Evolutionary conservation across 2,329 filamentous ascomycete genomes (phyloP), one percentile per base, ranked within the genome.

Genomic region (Alternaria alternata): DNA sequence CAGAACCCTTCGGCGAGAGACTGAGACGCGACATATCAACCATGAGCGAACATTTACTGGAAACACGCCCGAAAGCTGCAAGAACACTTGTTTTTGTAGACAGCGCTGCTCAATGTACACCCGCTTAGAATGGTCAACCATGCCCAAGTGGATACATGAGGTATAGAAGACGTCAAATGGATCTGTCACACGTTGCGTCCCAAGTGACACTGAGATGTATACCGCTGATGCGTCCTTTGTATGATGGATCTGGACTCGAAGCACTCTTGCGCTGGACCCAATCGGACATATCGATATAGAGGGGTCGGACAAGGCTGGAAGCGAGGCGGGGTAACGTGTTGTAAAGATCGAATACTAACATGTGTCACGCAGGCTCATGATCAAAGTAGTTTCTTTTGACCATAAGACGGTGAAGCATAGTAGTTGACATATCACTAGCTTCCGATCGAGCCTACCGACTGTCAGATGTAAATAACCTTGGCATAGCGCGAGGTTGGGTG

Each of bases 401-500:
- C 28, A 49, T 36, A 36, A 57, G 51, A 62, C 46, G 57, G 46
- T 42, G 47, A 55, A 39, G 49, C 32, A 52, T 39, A 26, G 0
- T 20, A 14, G 24, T 52, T 18, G n/a, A 52, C 51, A 28, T 46
- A 30, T 32, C 20, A 39, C 30, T 42, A 39, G 34, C 28, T 42
- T 44, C 44, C 57, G 32, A 61, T 60, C 43, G 42, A 53, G 48
- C 46, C 30, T 55, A 24, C 32, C n/a, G 44, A 41, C 54, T 44
- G 34, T 46, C 42, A 54, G 41, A 59, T 34, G 34, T 14, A 44
- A 32, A 34, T 30, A 30, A 52, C 8, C 61, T 64, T 61, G 63
- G 65, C 63, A 53, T 48, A 60, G 48, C 22, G 59, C 60, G 55
- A 66, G 58, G 63, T 61, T 57, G 63, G 56, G 56, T 48, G 44